These are phyloP conservation scores for Candida ficus DNA, from an alignment of 805 yeast species.

Conservation along the genomic window DNA sequence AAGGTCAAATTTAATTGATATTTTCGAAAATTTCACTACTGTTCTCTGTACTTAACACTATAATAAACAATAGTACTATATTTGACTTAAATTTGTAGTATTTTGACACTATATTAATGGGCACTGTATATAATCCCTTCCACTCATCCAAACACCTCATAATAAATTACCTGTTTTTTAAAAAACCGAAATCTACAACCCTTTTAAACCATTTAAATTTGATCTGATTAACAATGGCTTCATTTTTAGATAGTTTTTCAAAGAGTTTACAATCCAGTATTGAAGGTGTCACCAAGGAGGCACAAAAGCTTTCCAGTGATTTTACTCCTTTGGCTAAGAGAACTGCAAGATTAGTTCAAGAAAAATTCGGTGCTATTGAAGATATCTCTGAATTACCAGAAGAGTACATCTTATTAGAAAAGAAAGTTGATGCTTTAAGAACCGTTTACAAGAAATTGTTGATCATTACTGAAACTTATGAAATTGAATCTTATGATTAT, in stretches of 20 bases:
- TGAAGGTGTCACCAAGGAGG: conserved; percentile 32
- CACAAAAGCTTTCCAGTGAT: conserved; percentile 43
- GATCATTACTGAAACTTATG: conserved; percentile 55
- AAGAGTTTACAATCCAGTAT: conserved; percentile 24
- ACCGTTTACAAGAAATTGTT: conserved; percentile 8
- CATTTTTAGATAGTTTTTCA: conserved; percentile 28
- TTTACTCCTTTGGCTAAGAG: conserved; percentile 76
- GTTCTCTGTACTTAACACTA: too few species aligned
- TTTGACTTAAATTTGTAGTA: too few species aligned
- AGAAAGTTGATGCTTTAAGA: conserved; percentile 54
- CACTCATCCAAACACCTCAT: too few species aligned
- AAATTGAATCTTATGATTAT: conserved; percentile 72
- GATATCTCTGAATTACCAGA: conserved; percentile 83
- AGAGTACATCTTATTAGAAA: conserved; percentile 72
- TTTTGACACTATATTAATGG: too few species aligned
- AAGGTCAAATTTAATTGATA: too few species aligned
- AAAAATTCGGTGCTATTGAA: conserved; percentile 70
- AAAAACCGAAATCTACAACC: too few species aligned
- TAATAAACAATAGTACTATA: too few species aligned
- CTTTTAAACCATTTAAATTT: too few species aligned
- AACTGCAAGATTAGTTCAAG: conserved; percentile 75
- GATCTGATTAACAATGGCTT: conserved; percentile 4
- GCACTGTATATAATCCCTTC: too few species aligned
- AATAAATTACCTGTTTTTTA: too few species aligned
- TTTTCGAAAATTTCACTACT: too few species aligned